Evolutionary conservation across 441 rosid species (phyloP).

Genomic region (Adansonia grandidieri): DNA sequence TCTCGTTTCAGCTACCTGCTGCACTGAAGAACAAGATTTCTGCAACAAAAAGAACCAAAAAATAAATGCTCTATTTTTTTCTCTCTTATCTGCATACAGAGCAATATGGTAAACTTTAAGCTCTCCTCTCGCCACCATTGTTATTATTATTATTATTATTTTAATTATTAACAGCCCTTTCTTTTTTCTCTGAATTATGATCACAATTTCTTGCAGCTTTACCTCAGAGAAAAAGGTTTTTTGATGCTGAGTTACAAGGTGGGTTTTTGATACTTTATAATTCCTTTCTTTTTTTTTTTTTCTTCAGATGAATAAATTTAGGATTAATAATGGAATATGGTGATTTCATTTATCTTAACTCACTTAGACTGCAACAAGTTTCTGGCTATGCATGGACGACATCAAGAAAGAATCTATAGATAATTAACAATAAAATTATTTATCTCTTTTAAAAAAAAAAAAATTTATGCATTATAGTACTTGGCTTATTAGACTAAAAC

Average conservation of each 20-base stretch:
- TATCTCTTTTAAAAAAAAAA: no score
- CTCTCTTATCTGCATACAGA: not conserved
- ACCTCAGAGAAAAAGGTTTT: not conserved
- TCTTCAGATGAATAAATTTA: no score
- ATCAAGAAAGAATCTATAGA: no score
- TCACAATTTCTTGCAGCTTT: slow-evolving; percentile 10
- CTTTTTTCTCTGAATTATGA: slow-evolving; percentile 7
- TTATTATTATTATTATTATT: not conserved
- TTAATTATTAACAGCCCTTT: no score
- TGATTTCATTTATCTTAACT: not conserved
- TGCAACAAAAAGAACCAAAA: not conserved
- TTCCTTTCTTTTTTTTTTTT: not conserved
- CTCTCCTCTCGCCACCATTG: no score
- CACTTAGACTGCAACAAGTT: not conserved
- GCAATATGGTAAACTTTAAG: slow-evolving; percentile 30
- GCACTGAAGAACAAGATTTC: not conserved
- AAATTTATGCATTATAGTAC: no score
- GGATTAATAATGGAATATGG: not conserved
- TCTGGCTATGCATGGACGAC: not conserved
- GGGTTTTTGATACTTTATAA: slow-evolving; percentile 11
- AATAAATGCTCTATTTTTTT: not conserved
- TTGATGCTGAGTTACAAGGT: slow-evolving; percentile 25
- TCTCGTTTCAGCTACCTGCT: not conserved
- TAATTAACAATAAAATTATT: no score
- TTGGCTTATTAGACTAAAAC: no score